Conservation (phyloP, 257 asterid genomes). For the Sherardia arvensis region DNA sequence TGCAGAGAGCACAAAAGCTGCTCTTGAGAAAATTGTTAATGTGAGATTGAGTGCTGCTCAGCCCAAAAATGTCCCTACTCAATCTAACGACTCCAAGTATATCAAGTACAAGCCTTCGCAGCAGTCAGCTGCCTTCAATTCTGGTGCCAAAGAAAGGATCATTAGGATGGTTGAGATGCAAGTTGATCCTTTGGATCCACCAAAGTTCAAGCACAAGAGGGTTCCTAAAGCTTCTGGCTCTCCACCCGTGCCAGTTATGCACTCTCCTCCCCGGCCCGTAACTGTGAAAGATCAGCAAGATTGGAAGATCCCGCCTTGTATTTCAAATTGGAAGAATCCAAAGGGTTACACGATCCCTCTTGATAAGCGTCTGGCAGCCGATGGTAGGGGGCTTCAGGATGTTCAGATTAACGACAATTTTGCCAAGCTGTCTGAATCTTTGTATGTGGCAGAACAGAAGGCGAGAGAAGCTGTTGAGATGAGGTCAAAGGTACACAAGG, state of each 20-base stretch:
- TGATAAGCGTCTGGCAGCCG: slow-evolving; percentile 91
- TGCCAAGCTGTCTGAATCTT: slow-evolving; percentile 67
- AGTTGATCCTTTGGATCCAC: slow-evolving; percentile 90
- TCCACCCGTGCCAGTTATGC: slow-evolving; percentile 97
- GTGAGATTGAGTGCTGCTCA: slow-evolving; percentile 93
- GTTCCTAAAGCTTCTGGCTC: slow-evolving; percentile 94
- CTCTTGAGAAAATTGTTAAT: slow-evolving; percentile 84
- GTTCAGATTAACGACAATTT: slow-evolving; percentile 87
- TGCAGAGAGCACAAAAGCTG: slow-evolving; percentile 70
- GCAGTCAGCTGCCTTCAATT: slow-evolving; percentile 83
- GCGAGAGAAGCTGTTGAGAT: slow-evolving; percentile 94
- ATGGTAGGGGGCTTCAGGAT: slow-evolving; percentile 96
- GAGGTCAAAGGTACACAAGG: slow-evolving; percentile 85
- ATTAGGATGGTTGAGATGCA: slow-evolving; percentile 94
- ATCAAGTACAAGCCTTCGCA: slow-evolving; percentile 95
- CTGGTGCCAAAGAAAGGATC: slow-evolving; percentile 91
- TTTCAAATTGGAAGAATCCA: slow-evolving; percentile 93
- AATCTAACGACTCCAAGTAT: slow-evolving; percentile 67
- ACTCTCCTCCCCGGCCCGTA: slow-evolving; percentile 88
- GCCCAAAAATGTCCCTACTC: slow-evolving; percentile 76
- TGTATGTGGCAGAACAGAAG: slow-evolving; percentile 79
- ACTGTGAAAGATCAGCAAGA: slow-evolving; percentile 93
- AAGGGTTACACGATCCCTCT: slow-evolving; percentile 94
- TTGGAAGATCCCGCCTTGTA: slow-evolving; percentile 93
- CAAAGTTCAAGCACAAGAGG: slow-evolving; percentile 86